These are phyloP conservation scores for Fusarium nanum DNA, from an alignment of 2,329 filamentous ascomycete species.

Conservation along the genomic window DNA sequence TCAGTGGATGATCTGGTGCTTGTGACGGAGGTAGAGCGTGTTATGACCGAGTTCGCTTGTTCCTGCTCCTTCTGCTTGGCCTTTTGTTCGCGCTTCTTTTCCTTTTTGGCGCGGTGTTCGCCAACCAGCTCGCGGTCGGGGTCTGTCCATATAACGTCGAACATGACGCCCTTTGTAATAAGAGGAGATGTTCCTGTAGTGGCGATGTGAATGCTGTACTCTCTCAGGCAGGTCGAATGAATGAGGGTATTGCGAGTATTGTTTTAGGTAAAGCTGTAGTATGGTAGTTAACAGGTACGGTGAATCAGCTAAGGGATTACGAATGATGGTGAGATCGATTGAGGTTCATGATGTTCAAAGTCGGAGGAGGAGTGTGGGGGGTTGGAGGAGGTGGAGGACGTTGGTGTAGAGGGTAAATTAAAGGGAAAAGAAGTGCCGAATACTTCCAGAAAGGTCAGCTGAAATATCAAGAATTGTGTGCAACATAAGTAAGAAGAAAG, in stretches of 20 bases:
- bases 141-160: constrained; percentile 70
- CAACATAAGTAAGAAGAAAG: not conserved
- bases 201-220: not conserved
- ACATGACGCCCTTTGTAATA: constrained; percentile 56
- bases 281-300: not conserved
- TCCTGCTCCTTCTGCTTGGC: constrained; percentile 39
- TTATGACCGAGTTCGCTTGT: constrained; percentile 39
- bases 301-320: not conserved
- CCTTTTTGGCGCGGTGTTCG: constrained; percentile 63
- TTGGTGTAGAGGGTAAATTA: not conserved
- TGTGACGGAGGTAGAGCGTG: constrained; percentile 56
- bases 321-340: constrained; percentile 4
- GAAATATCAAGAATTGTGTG: not conserved
- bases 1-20: constrained; percentile 57
- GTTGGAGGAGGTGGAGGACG: not conserved
- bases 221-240: not conserved
- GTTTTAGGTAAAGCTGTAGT: not conserved
- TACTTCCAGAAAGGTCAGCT: not conserved
- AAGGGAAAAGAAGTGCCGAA: not conserved
- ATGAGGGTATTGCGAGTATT: constrained; percentile 3
- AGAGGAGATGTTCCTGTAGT: not conserved
- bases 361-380: not conserved
- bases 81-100: constrained; percentile 51
- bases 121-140: constrained; percentile 64
- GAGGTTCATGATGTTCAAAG: not conserved